Percentiles rank a stretch among this genome's conserved stretches.
Conservation (phyloP, 495 filamentous ascomycete genomes). For the Xylaria nigripes region DNA sequence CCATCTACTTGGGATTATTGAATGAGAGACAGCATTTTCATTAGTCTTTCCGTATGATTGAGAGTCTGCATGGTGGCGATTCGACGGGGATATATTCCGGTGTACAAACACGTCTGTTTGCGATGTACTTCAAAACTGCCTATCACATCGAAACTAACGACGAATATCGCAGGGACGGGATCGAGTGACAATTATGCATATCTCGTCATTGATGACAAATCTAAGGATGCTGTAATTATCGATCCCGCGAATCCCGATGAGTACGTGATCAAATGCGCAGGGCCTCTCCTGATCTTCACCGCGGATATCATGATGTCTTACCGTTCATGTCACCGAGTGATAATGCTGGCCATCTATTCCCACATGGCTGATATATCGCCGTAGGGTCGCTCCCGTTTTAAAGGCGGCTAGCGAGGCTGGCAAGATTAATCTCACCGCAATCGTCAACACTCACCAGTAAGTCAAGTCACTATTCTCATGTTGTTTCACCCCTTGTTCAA, state of each 20-base stretch:
- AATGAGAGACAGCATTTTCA: background rate
- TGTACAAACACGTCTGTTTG: background rate
- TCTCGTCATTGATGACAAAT: conserved; percentile 82
- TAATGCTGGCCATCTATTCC: background rate
- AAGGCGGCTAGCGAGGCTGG: conserved; percentile 61
- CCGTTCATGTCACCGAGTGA: background rate
- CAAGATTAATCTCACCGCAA: conserved; percentile 73
- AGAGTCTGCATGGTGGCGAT: background rate
- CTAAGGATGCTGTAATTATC: conserved; percentile 87
- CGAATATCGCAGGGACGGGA: conserved; percentile 61
- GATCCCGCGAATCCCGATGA: conserved; percentile 90
- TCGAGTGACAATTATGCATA: conserved; percentile 94
- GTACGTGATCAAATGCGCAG: conserved; percentile 43
- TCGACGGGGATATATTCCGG: background rate
- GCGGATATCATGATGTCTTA: background rate
- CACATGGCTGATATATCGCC: background rate
- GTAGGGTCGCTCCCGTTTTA: conserved; percentile 72
- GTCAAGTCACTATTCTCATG: conserved; percentile 15
- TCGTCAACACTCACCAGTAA: conserved; percentile 97
- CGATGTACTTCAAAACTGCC: background rate
- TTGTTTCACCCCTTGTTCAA: background rate
- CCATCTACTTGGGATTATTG: background rate
- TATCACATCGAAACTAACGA: background rate
- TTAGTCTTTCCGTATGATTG: background rate
- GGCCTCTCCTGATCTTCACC: background rate